Base-by-base conservation (phyloP, 768 basidiomycete genomes). In the Agrocybe praecox region DNA sequence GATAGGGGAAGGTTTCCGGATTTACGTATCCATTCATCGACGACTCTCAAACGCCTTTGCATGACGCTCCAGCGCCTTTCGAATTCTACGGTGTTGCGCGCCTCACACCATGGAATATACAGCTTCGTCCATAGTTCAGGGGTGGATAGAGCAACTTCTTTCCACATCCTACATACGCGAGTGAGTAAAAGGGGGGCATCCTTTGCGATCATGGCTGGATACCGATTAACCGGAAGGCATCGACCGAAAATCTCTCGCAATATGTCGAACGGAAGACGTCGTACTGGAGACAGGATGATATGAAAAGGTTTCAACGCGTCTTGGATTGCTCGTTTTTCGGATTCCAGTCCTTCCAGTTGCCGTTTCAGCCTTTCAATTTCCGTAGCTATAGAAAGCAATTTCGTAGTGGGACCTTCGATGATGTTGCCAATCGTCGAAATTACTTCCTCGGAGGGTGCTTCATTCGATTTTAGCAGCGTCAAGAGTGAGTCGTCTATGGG, bases 181-280 rank as follows among this genome's bases (percentile, higher is more conserved):
- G 43, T 56, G 18, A 56, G 48, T 1, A 56, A 22, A 18, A 50
- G 29, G 14, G 55, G 49, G 11, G 22, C 24, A 6, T 56, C 49
- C 6, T 24, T n/a, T 2, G 48, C n/a, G 2, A 10, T 40, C 24
- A 45, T 43, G 19, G 32, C 45, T 1, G 55, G 42, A 18, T 56
- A 44, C 2, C 49, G 55, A 15, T 56, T 18, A 15, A 36, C 19
- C 0, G 48, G 48, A 1, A 56, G 49, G n/a, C 55, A 56, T 11
- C 21, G 55, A 4, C 21, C n/a, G 23, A 56, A 56, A 0, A 50
- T 56, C 23, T 44, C 48, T n/a, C 29, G 12, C 6, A 56, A 29
- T 29, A 56, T 22, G 43, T 56, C 55, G 9, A 17, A 2, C 9
- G 55, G 47, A 29, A 55, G 33, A 34, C 54, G 36, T n/a, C 47